Percentiles rank a stretch among this genome's conserved stretches.
Conservation (phyloP, 2,329 filamentous ascomycete genomes). For the Phyllosticta capitalensis region DNA sequence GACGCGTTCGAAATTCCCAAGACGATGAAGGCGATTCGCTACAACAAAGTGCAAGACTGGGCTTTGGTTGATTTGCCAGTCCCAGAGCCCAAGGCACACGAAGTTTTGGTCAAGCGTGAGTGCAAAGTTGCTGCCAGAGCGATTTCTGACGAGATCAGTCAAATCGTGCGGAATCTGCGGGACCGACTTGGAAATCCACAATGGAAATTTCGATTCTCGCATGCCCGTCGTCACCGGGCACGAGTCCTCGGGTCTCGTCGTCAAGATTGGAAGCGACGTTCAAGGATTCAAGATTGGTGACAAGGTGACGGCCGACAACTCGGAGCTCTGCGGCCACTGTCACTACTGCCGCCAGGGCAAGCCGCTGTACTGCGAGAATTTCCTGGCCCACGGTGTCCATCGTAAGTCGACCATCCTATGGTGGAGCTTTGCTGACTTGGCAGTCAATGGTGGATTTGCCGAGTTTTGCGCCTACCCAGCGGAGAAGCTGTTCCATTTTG, state of each 20-base stretch:
- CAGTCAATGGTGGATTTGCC: slow-evolving; percentile 60
- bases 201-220: slow-evolving; percentile 52
- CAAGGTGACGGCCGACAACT: slow-evolving; percentile 52
- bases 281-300: slow-evolving; percentile 50
- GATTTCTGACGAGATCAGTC: neutral
- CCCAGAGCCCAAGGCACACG: slow-evolving; percentile 10
- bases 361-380: slow-evolving; percentile 58
- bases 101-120: slow-evolving; percentile 10
- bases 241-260: slow-evolving; percentile 58
- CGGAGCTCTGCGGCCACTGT: slow-evolving; percentile 60
- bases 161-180: slow-evolving; percentile 13
- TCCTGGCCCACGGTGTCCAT: slow-evolving; percentile 57
- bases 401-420: slow-evolving; percentile 14
- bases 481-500: slow-evolving; percentile 53
- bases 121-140: neutral
- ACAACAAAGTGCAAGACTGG: slow-evolving; percentile 13
- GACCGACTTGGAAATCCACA: slow-evolving; percentile 48
- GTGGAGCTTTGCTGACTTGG: slow-evolving; percentile 3
- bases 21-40: slow-evolving; percentile 12
- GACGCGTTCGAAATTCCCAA: slow-evolving; percentile 1
- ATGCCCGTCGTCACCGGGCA: slow-evolving; percentile 38
- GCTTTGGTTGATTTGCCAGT: slow-evolving; percentile 12
- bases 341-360: slow-evolving; percentile 65
- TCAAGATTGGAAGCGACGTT: slow-evolving; percentile 49
- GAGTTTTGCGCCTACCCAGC: slow-evolving; percentile 54